Evolutionary conservation across 139 green algal genomes (phyloP), one percentile per base, ranked within the genome.

Genomic region (Coelastrella sp.): DNA sequence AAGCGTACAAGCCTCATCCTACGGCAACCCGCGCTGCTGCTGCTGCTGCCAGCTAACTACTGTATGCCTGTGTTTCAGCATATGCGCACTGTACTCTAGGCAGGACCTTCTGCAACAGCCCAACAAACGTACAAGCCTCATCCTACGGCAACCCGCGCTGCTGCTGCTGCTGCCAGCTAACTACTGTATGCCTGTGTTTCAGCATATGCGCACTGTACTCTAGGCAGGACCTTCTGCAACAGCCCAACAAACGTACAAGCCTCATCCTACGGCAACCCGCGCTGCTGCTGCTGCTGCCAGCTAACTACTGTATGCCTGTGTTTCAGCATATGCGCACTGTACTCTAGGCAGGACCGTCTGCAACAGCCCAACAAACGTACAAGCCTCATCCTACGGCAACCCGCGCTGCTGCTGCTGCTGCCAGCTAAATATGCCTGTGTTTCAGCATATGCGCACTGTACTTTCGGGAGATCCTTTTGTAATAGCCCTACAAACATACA

Each of bases 401-500:
- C 23, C 2, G 13, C 32, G 58, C 73, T 82, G 73, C 85, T 47
- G 32, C 32, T 47, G 32, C 61, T 17, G 61, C 61, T 71, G 64
- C 4, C 61, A 68, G 61, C 61, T 13, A 68, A 13, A 1, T 17
- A 75, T 71, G 61, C 5, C 17, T 32, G 7, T 5, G 68, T 7
- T 47, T 76, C 68, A 10, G 14, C 68, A 76, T 76, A 74, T 11
- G 79, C 73, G 85, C 85, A 90, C 73, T 83, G 73, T 1, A 90
- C 85, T 14, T 83, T 83, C 0, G 85, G 85, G 3, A 90, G 58
- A 17, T 90, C 73, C 73, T 90, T 23, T 57, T 83, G 73, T 57
- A 90, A 22, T 10, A 76, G 54, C 20, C 85, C 85, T 0, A 90
- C 58, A 60, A 90, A 90, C 20, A 23, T 90, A 57, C 85, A 90